Percentiles rank a stretch among this genome's conserved stretches.
Conservation (phyloP, 73 alveolate genomes). For the Paramecium biaurelia region DNA sequence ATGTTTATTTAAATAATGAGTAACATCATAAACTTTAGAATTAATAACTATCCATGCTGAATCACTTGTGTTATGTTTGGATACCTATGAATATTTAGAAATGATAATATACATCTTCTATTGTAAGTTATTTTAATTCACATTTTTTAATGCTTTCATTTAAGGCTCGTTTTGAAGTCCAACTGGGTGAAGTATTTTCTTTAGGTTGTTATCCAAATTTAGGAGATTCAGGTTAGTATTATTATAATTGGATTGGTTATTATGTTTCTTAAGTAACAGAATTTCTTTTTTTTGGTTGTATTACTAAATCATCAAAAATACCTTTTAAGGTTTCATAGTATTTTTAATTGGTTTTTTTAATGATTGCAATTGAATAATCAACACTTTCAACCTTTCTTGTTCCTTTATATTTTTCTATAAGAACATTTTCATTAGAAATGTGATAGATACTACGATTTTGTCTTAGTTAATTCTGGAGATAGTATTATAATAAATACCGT, state of each 20-base stretch:
- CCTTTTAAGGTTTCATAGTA: not conserved
- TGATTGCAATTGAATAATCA: not conserved
- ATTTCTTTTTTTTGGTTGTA: slow-evolving; percentile 22
- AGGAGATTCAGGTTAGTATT: slow-evolving; percentile 34
- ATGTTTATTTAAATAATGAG: slow-evolving; percentile 83
- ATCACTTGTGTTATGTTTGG: slow-evolving; percentile 74
- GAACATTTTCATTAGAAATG: not conserved
- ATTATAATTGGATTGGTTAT: not conserved
- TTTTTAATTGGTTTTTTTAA: not conserved
- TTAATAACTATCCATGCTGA: slow-evolving; percentile 88
- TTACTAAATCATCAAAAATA: not conserved
- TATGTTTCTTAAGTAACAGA: not conserved
- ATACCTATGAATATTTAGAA: slow-evolving; percentile 72
- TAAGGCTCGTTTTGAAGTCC: not conserved
- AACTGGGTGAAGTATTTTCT: not conserved
- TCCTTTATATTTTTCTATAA: not conserved
- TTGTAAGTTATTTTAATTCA: not conserved
- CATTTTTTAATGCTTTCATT: not conserved
- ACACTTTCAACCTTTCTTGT: not conserved
- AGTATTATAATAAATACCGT: not conserved
- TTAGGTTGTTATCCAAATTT: not conserved
- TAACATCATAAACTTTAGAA: slow-evolving; percentile 88
- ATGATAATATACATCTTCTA: not conserved
- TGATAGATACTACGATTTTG: not conserved
- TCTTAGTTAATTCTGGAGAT: not conserved